These are phyloP conservation scores for Flaveria ramosissima DNA, from an alignment of 129 eudicot species.

Conservation along the genomic window DNA sequence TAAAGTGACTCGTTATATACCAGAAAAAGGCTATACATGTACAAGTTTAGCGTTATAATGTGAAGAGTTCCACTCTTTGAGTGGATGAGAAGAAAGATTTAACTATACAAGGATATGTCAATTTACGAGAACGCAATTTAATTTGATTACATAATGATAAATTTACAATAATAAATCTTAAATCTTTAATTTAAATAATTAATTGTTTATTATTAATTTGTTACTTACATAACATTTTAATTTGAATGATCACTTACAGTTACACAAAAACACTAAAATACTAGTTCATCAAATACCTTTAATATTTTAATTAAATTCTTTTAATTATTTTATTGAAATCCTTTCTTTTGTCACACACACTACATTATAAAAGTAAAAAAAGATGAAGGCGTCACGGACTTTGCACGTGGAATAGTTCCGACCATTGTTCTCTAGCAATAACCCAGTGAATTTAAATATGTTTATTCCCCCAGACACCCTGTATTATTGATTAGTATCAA, in stretches of 20 bases:
- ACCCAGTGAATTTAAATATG: neutral
- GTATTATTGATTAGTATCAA: neutral
- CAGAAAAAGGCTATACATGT: too few species aligned
- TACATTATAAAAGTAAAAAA: neutral
- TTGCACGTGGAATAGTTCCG: constrained; percentile 43
- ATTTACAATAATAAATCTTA: neutral
- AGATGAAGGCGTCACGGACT: constrained; percentile 27
- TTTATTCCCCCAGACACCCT: constrained; percentile 19
- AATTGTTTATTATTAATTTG: neutral
- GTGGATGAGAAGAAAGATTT: too few species aligned
- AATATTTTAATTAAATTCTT: constrained; percentile 4
- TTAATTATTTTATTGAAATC: constrained; percentile 22
- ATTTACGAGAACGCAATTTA: too few species aligned
- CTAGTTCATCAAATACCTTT: constrained; percentile 16
- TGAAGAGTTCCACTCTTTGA: too few species aligned
- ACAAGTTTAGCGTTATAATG: too few species aligned
- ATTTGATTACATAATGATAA: neutral
- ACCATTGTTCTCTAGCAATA: constrained; percentile 35
- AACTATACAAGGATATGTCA: too few species aligned
- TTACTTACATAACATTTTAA: neutral
- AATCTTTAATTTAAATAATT: neutral
- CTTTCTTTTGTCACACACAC: constrained; percentile 39
- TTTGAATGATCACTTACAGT: neutral
- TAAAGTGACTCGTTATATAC: too few species aligned
- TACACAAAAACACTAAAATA: neutral